Evolutionary conservation across 2,329 filamentous ascomycete species (phyloP).

Genomic region (Paecilomyces sp.): DNA sequence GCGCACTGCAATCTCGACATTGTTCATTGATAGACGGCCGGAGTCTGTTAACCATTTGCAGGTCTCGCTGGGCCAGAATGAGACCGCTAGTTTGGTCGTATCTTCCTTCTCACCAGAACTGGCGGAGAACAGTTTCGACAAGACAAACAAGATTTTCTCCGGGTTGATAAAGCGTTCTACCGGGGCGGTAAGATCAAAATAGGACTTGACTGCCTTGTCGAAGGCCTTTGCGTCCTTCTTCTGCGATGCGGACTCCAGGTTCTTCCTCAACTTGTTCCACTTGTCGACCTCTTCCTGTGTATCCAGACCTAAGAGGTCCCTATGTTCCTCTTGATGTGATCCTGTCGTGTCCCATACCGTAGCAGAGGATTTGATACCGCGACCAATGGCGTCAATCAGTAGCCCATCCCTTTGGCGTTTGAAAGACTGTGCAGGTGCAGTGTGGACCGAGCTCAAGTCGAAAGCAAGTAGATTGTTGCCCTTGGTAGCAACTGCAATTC

Average conservation of each 20-base stretch:
- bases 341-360: slow-evolving; percentile 20
- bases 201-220: slow-evolving; percentile 25
- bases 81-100: slow-evolving; percentile 18
- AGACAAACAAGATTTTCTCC: slow-evolving; percentile 29
- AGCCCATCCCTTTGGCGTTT: slow-evolving; percentile 34
- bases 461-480: slow-evolving; percentile 38
- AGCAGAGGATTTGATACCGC: slow-evolving; percentile 29
- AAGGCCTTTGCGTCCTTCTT: slow-evolving; percentile 23
- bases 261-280: slow-evolving; percentile 26
- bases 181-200: slow-evolving; percentile 15
- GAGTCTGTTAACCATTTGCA: slow-evolving; percentile 35
- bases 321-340: slow-evolving; percentile 21
- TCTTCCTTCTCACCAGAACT: slow-evolving; percentile 13
- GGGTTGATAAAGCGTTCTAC: slow-evolving; percentile 24
- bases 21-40: slow-evolving; percentile 30
- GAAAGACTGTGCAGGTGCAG: slow-evolving; percentile 19
- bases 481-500: slow-evolving; percentile 34
- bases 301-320: slow-evolving; percentile 23
- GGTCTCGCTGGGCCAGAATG: slow-evolving; percentile 29
- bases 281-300: slow-evolving; percentile 22
- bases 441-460: slow-evolving; percentile 30
- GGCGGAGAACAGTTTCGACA: slow-evolving; percentile 32
- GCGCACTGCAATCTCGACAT: slow-evolving; percentile 34
- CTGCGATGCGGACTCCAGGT: slow-evolving; percentile 20
- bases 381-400: slow-evolving; percentile 36